phyloP scores from a whole-genome alignment of 768 basidiomycete genomes.

The Nevesoporus exiguus region DNA sequence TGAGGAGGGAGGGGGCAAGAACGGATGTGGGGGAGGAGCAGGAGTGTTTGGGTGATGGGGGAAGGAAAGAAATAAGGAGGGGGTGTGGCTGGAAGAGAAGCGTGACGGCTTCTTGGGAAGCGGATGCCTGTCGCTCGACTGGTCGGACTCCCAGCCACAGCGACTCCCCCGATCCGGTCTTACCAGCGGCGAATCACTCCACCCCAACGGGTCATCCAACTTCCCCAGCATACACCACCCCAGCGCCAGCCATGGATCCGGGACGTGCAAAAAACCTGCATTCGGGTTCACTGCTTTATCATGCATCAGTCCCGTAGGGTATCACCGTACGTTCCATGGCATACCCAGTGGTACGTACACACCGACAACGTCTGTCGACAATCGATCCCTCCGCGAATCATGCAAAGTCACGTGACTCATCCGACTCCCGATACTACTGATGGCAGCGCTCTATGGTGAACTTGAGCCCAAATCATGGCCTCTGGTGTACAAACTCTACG shows the following conservation, averaged over 20 bases:
- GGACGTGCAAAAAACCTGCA: neutral
- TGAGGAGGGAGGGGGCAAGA: slow-evolving; percentile 19
- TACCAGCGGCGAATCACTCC: slow-evolving; percentile 25
- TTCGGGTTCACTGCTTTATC: neutral
- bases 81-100: slow-evolving; percentile 24
- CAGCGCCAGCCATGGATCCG: neutral
- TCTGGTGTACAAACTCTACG: slow-evolving; percentile 49
- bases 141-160: slow-evolving; percentile 20
- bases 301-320: neutral
- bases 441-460: neutral
- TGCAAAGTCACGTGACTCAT: slow-evolving; percentile 13
- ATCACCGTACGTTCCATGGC: neutral
- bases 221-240: slow-evolving; percentile 7
- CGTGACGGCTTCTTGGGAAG: slow-evolving; percentile 29
- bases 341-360: too few relatives aligned
- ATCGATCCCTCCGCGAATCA: slow-evolving; percentile 5
- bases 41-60: slow-evolving; percentile 10
- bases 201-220: slow-evolving; percentile 14
- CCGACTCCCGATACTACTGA: neutral
- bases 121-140: slow-evolving; percentile 19
- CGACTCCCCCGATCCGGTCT: slow-evolving; percentile 31
- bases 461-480: slow-evolving; percentile 33
- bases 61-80: slow-evolving; percentile 28
- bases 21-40: slow-evolving; percentile 6
- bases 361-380: neutral